phyloP scores from a whole-genome alignment of 495 filamentous ascomycete genomes.

The Diplogelasinospora grovesii region DNA sequence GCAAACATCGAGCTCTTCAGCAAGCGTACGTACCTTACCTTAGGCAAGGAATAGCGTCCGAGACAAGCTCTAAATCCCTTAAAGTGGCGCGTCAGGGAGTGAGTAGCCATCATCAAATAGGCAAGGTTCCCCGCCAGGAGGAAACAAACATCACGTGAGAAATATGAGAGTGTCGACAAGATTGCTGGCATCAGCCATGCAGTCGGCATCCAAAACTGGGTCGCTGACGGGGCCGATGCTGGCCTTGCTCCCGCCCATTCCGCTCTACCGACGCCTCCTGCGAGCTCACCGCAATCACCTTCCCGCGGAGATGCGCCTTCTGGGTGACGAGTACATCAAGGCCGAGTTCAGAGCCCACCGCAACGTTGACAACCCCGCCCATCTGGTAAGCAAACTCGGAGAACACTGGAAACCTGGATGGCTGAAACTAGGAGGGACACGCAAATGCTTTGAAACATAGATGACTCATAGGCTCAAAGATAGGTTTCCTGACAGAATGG shows the following conservation, averaged over 20 bases:
- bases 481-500: conserved; percentile 96
- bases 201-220: conserved; percentile 9
- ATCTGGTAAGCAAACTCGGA: conserved; percentile 68
- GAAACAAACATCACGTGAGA: too few relatives aligned
- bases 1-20: too few relatives aligned
- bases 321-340: conserved; percentile 90
- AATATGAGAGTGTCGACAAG: neutral
- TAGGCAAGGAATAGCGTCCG: too few relatives aligned
- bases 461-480: conserved; percentile 51
- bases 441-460: too few relatives aligned
- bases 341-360: conserved; percentile 80
- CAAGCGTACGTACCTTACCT: too few relatives aligned
- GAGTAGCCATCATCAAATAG: too few relatives aligned
- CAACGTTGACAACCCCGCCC: conserved; percentile 80
- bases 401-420: too few relatives aligned
- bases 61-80: too few relatives aligned
- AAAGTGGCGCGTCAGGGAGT: too few relatives aligned
- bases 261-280: conserved; percentile 79
- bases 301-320: conserved; percentile 62
- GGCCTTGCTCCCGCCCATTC: conserved; percentile 87
- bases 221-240: conserved; percentile 51
- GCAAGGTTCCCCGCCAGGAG: too few relatives aligned
- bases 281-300: conserved; percentile 78
- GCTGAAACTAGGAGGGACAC: neutral
- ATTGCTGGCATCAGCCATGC: conserved; percentile 1